Conservation (phyloP, 371 early-diverging fungal species). For the Mortierella sp. region DNA sequence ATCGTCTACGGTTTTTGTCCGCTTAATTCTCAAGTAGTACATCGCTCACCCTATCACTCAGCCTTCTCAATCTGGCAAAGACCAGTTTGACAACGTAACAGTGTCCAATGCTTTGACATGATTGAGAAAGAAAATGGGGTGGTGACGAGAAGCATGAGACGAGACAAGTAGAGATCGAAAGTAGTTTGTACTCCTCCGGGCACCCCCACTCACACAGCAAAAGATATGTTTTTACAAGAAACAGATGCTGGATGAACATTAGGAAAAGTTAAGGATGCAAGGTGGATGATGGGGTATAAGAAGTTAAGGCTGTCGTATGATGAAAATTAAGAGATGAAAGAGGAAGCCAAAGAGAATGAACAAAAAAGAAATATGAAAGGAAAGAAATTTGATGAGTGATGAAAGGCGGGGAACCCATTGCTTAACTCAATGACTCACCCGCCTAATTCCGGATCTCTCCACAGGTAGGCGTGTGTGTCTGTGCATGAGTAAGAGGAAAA, state of each 20-base stretch:
- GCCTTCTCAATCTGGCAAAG: too few species aligned
- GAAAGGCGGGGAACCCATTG: too few species aligned
- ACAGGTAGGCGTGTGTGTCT: not conserved
- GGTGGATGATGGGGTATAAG: too few species aligned
- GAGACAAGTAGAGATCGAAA: not conserved
- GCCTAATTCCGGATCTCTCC: not conserved
- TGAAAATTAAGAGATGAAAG: not conserved
- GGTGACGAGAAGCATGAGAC: not conserved
- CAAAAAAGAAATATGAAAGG: not conserved
- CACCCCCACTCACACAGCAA: not conserved
- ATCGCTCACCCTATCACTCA: too few species aligned
- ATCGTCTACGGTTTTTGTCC: too few species aligned
- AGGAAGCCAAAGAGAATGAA: not conserved
- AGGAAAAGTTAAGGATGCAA: too few species aligned
- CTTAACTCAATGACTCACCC: too few species aligned
- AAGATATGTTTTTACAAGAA: not conserved
- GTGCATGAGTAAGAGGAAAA: too few species aligned
- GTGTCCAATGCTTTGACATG: not conserved
- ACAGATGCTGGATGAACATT: not conserved
- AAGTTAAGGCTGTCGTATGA: not conserved
- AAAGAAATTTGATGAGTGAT: too few species aligned
- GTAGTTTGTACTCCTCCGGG: not conserved
- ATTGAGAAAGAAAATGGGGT: too few species aligned
- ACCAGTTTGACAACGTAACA: too few species aligned
- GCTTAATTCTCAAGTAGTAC: too few species aligned